Evolutionary conservation across 169 alveolate genomes (phyloP), one percentile per base, ranked within the genome.

Genomic region (Amoebophrya sp.): DNA sequence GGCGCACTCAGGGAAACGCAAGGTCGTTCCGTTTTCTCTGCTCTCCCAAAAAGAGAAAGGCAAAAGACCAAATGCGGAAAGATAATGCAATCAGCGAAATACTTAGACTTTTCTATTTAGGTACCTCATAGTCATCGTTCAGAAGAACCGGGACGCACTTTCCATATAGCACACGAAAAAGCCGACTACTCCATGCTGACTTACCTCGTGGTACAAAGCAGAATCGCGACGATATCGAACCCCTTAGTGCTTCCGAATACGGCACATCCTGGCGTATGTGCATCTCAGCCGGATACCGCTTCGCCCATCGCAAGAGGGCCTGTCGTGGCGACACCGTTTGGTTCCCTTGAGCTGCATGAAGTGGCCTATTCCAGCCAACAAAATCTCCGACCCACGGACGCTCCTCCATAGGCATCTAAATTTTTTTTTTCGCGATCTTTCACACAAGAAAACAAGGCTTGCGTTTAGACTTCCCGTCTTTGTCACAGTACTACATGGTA

Each of bases 151-250:
- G 94, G 26, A 93, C 41, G 91, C 94, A 93, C 90, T 89, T 91
- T 0, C 92, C 92, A 34, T 78, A 93, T 38, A 93, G 93, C 38
- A 90, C 94, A 0, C 92, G 55, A 41, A 90, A 93, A 39, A 90
- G 90, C 94, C 94, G 89, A 34, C n/a, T 41, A 76, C 41, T 24
- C 94, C 94, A 93, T 6, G 94, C 94, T 41, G 92, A 78, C 78
- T 93, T 93, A 41, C 94, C 94, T 38, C 94, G 92, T 29, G 94
- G 94, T n/a, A 93, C 94, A 53, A 93, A 90, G 91, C 94, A 93
- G 41, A 93, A 93, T 39, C 54, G 91, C 2, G 93, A 92, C 26
- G 91, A 41, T 47, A 89, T 34, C 33, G 94, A 89, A 12, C 94
- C 90, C 18, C 55, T 24, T 39, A 18, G 2, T 39, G 40, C 40